Evolutionary conservation across 2,329 filamentous ascomycete genomes (phyloP).

Genomic region (Fusarium virguliforme): DNA sequence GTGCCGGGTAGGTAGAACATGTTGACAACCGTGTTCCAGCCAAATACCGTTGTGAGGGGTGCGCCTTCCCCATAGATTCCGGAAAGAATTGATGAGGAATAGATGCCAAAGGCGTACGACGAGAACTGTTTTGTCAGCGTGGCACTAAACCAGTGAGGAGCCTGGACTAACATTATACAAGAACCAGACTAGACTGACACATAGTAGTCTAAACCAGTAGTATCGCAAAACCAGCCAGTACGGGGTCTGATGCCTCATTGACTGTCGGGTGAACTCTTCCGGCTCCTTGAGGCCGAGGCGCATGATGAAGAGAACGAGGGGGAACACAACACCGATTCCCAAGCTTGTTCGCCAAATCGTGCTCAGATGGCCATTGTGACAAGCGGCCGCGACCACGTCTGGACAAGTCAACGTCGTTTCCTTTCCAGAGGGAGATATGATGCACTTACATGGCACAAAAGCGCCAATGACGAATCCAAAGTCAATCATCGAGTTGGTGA

Average conservation of each 20-base stretch:
- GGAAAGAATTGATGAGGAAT: slow-evolving; percentile 81
- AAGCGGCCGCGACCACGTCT: slow-evolving; percentile 71
- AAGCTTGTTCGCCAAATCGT: slow-evolving; percentile 88
- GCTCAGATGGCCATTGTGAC: slow-evolving; percentile 73
- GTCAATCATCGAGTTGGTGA: slow-evolving; percentile 91
- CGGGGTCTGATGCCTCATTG: slow-evolving; percentile 75
- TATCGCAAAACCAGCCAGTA: slow-evolving; percentile 72
- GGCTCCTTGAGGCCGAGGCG: slow-evolving; percentile 84
- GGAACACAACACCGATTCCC: slow-evolving; percentile 85
- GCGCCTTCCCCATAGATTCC: slow-evolving; percentile 73
- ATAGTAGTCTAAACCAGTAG: slow-evolving; percentile 80
- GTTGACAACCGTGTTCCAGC: slow-evolving; percentile 92
- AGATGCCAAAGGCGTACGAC: slow-evolving; percentile 88
- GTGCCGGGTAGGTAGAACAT: slow-evolving; percentile 91
- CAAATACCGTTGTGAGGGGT: slow-evolving; percentile 83
- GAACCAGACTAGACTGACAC: slow-evolving; percentile 87
- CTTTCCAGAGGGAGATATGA: rapidly evolving
- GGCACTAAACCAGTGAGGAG: too few relatives aligned
- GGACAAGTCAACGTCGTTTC: not conserved
- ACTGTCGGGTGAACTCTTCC: slow-evolving; percentile 81
- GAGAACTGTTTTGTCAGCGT: slow-evolving; percentile 71
- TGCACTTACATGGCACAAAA: slow-evolving; percentile 74
- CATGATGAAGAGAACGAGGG: slow-evolving; percentile 78
- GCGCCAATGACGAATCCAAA: slow-evolving; percentile 86
- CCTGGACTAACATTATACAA: slow-evolving; percentile 76